Evolutionary conservation across 202 grass and related monocot genomes (phyloP), one percentile per base, ranked within the genome.

Genomic region (Setaria italica): DNA sequence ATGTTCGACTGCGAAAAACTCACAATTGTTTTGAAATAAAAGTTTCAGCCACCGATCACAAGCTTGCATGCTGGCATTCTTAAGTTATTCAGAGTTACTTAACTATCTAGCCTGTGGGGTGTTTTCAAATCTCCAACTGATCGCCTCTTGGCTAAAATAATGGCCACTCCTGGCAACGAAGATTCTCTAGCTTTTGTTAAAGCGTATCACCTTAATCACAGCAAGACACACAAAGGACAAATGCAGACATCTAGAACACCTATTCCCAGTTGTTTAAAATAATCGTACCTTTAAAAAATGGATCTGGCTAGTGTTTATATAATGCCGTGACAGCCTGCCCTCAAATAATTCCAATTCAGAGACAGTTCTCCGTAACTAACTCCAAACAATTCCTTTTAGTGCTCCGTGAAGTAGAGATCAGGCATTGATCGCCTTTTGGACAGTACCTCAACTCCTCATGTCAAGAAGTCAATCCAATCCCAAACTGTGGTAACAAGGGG

Each of bases 281-380:
- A 58, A 30, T 60, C n/a, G 20, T 13, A 74, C 71, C 32, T 75
- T 67, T 46, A 53, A 83, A 90, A 71, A 79, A 42, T 21, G 46
- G 72, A 67, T 39, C 46, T 39, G 55, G 17, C 64, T 64, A 50
- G 65, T 82, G 76, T 87, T 76, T 90, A 42, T 90, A 42, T 87
- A 90, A 34, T 81, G 55, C 14, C 64, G 77, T 84, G 85, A 87
- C 89, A 85, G 85, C 63, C 55, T 85, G 70, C 77, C 48, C 55
- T 47, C 62, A 81, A 88, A 88, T 87, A 88, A 88, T 87, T 84
- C 81, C 81, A 91, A 88, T 72, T 70, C 85, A 77, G 89, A 67
- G 81, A 85, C 85, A 85, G 47, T 81, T 81, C 81, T 79, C 70
- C 89, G 81, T 80, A 41, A 81, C 54, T 43, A 87, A 84, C 81